phyloP scores from a whole-genome alignment of 1,284 basidiomycete genomes.

The Fomitopsis palustris region DNA sequence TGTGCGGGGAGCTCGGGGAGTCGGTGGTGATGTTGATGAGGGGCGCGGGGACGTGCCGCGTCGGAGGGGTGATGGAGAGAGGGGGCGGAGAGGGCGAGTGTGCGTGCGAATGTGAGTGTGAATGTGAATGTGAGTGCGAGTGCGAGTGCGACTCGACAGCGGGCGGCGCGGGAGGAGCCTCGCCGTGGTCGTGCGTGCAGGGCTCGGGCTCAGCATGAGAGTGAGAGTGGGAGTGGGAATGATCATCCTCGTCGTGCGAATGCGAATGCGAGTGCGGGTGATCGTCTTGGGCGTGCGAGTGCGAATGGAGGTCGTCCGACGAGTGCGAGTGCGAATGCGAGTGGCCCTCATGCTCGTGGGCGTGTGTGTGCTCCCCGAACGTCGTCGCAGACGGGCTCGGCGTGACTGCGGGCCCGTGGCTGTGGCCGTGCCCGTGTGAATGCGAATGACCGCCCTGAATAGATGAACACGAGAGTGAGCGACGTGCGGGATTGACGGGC shows the following conservation, averaged over 20 bases:
- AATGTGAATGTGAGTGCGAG: conserved; percentile 23
- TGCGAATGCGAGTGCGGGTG: conserved; percentile 23
- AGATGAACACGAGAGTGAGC: conserved; percentile 2
- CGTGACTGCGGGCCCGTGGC: conserved; percentile 23
- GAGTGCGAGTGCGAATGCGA: conserved; percentile 11
- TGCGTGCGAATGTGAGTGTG: conserved; percentile 13
- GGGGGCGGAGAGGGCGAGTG: conserved; percentile 11
- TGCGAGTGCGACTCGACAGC: conserved; percentile 34
- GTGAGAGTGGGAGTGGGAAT: conserved; percentile 2
- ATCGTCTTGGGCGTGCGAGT: conserved; percentile 30
- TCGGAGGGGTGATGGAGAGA: not conserved
- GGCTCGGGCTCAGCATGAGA: conserved; percentile 29
- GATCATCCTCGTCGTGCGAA: conserved; percentile 10
- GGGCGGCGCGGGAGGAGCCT: conserved; percentile 27
- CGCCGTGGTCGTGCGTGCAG: conserved; percentile 24
- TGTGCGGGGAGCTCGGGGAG: not conserved
- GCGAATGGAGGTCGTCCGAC: conserved; percentile 24
- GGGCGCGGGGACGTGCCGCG: conserved; percentile 1
- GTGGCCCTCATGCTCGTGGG: conserved; percentile 4
- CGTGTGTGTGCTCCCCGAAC: not conserved
- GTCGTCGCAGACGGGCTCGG: conserved; percentile 12
- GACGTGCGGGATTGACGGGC: not conserved
- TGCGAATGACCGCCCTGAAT: conserved; percentile 50
- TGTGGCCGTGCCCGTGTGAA: conserved; percentile 35
- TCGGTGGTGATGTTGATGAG: conserved; percentile 1